phyloP scores from a whole-genome alignment of 352 stramenopile genomes.

The Labyrinthula sp. region DNA sequence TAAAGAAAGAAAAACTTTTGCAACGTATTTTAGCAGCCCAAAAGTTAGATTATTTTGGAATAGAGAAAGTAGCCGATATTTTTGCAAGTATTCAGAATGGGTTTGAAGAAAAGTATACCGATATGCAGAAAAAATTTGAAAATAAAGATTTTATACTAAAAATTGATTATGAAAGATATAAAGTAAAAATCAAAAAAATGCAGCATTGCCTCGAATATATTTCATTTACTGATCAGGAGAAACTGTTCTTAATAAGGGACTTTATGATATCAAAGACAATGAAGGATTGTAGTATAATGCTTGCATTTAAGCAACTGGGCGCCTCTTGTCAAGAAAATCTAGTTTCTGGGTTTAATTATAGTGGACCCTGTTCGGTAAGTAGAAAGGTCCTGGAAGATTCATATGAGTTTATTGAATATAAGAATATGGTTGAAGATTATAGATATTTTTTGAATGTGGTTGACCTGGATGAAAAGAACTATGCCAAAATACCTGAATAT shows the following conservation, averaged over 20 bases:
- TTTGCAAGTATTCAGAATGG: too few species aligned
- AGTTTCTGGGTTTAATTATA: slow-evolving; percentile 41
- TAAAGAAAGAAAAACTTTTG: slow-evolving; percentile 47
- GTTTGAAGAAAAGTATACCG: too few species aligned
- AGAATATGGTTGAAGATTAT: slow-evolving; percentile 39
- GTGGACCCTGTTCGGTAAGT: slow-evolving; percentile 32
- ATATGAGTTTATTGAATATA: slow-evolving; percentile 11
- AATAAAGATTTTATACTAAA: too few species aligned
- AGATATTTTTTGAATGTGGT: slow-evolving; percentile 54
- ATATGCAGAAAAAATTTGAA: too few species aligned
- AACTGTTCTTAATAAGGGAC: slow-evolving; percentile 17
- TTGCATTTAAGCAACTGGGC: slow-evolving; percentile 37
- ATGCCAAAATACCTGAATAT: slow-evolving; percentile 57
- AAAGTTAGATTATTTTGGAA: slow-evolving; percentile 49
- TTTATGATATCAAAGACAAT: slow-evolving; percentile 20
- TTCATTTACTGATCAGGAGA: slow-evolving; percentile 32
- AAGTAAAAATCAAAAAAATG: slow-evolving; percentile 7
- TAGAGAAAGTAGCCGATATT: slow-evolving; percentile 38
- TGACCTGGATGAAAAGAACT: slow-evolving; percentile 57
- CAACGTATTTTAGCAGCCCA: slow-evolving; percentile 57
- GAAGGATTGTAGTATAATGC: slow-evolving; percentile 28
- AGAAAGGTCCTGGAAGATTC: neutral
- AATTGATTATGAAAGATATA: too few species aligned
- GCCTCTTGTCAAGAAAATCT: slow-evolving; percentile 38
- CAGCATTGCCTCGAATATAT: slow-evolving; percentile 4